Evolutionary conservation across 768 basidiomycete species (phyloP).

Genomic region (Tricholoma furcatifolium): DNA sequence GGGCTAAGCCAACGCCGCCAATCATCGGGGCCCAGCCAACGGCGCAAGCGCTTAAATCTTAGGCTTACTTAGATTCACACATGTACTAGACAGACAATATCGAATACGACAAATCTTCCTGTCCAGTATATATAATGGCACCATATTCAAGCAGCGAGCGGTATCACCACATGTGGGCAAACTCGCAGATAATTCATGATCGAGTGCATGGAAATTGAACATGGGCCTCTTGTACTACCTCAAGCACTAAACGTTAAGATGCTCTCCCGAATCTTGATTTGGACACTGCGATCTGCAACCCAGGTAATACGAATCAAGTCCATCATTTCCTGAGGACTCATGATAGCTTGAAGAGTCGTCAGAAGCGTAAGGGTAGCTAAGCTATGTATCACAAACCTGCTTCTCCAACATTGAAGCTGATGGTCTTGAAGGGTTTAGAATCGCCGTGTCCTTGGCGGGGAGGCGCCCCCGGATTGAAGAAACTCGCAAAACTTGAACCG

Average conservation of each 20-base stretch:
- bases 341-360: constrained; percentile 27
- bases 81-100: no score
- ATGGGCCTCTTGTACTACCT: neutral
- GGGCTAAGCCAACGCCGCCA: no score
- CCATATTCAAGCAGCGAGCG: neutral
- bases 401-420: constrained; percentile 81
- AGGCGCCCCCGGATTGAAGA: constrained; percentile 89
- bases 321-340: constrained; percentile 56
- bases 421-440: constrained; percentile 84
- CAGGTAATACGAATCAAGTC: constrained; percentile 82
- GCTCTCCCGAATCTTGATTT: constrained; percentile 78
- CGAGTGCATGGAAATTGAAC: neutral
- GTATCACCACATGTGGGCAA: neutral
- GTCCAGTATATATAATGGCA: neutral
- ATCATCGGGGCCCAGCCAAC: no score
- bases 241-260: constrained; percentile 82
- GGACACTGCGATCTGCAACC: constrained; percentile 80
- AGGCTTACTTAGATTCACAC: no score
- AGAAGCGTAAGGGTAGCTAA: neutral
- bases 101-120: neutral
- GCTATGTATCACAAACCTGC: constrained; percentile 55
- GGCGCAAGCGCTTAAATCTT: no score
- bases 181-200: neutral
- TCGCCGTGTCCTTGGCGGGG: constrained; percentile 86
- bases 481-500: constrained; percentile 82